Evolutionary conservation across 805 yeast species (phyloP).

Genomic region (Candida berthetii): DNA sequence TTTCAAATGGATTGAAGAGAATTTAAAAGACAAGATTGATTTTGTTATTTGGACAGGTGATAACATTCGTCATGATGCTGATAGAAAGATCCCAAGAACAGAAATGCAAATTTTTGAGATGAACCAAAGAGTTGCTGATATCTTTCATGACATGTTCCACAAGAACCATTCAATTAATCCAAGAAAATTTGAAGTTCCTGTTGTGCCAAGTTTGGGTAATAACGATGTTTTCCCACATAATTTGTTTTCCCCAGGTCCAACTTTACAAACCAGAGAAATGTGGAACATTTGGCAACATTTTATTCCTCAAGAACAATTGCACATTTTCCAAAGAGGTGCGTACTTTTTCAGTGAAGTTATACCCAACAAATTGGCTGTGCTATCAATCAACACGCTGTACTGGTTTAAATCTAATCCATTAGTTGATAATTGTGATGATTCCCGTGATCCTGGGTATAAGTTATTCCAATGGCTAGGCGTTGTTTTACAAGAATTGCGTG

Average conservation of each 20-base stretch:
- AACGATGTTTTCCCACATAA: conserved; percentile 90
- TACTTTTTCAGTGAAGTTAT: conserved; percentile 74
- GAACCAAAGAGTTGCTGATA: conserved; percentile 51
- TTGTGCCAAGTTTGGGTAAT: conserved; percentile 76
- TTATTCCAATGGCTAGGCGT: conserved; percentile 73
- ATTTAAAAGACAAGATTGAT: conserved; percentile 71
- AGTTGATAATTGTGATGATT: conserved; percentile 70
- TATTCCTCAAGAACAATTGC: conserved; percentile 73
- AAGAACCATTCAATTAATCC: conserved; percentile 36
- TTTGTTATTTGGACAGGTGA: conserved; percentile 92
- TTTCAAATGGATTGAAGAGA: conserved; percentile 56
- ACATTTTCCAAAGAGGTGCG: conserved; percentile 68
- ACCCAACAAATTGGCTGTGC: conserved; percentile 70
- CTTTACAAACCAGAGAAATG: conserved; percentile 77
- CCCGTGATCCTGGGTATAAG: conserved; percentile 76
- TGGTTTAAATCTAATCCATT: conserved; percentile 73
- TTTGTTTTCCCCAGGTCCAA: conserved; percentile 80
- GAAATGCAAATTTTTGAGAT: conserved; percentile 65
- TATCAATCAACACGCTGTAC: conserved; percentile 75
- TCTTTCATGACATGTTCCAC: conserved; percentile 47
- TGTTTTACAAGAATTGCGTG: conserved; percentile 65
- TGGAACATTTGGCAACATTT: conserved; percentile 67
- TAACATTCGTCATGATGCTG: conserved; percentile 80
- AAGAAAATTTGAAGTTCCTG: conserved; percentile 36
- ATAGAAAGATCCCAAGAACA: conserved; percentile 66